Conservation (phyloP, 352 stramenopile genomes). For the Phytophthora colocasiae region DNA sequence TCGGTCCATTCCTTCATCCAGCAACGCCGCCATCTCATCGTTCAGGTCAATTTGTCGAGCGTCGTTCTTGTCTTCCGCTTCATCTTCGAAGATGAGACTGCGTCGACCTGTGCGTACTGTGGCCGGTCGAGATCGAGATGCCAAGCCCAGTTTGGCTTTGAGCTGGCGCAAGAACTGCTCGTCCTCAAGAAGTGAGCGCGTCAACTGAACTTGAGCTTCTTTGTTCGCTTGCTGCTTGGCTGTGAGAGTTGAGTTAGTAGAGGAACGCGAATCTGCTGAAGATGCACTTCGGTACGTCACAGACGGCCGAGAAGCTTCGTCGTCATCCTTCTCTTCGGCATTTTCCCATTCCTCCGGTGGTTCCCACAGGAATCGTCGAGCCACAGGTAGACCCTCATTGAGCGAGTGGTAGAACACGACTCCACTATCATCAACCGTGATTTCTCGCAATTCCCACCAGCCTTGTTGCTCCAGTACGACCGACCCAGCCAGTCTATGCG, state of each 20-base stretch:
- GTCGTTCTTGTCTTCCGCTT: conserved; percentile 26
- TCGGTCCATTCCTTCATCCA: conserved; percentile 56
- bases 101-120: conserved; percentile 11
- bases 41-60: conserved; percentile 39
- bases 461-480: conserved; percentile 53
- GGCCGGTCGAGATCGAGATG: conserved; percentile 27
- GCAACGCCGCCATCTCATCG: conserved; percentile 55
- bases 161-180: conserved; percentile 69
- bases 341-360: conserved; percentile 47
- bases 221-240: conserved; percentile 38
- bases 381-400: conserved; percentile 52
- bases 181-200: conserved; percentile 54
- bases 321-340: conserved; percentile 25
- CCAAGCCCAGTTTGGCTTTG: conserved; percentile 66
- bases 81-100: conserved; percentile 17
- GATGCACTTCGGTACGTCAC: conserved; percentile 18
- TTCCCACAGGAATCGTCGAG: conserved; percentile 59
- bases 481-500: conserved; percentile 50
- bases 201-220: conserved; percentile 40
- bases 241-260: conserved; percentile 12
- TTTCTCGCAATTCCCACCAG: conserved; percentile 69
- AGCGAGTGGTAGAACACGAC: conserved; percentile 78
- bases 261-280: conserved; percentile 21
- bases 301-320: conserved; percentile 8
- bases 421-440: conserved; percentile 49